A percentile compares a stretch with the other conserved stretches of the same genome.
These are phyloP conservation scores for Thelephora terrestris DNA, from an alignment of 1,284 basidiomycete genomes.

Conservation along the genomic window DNA sequence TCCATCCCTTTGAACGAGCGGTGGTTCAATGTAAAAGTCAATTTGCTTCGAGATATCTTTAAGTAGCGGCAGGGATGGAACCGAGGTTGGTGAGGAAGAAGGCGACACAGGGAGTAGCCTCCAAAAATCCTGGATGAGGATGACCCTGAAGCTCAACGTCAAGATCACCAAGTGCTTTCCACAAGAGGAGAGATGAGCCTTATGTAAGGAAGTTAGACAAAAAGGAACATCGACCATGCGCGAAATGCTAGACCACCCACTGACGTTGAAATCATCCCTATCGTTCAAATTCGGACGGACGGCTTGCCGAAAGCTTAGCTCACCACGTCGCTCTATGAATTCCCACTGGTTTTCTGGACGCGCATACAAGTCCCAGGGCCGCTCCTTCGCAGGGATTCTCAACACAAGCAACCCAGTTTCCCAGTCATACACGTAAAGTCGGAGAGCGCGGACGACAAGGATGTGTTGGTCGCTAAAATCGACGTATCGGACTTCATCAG, in stretches of 20 bases:
- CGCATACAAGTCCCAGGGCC: neutral
- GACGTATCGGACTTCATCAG: constrained; percentile 42
- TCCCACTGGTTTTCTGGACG: constrained; percentile 1
- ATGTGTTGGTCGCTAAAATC: constrained; percentile 51
- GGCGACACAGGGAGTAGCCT: constrained; percentile 21
- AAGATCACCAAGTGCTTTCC: constrained; percentile 47
- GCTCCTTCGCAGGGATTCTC: constrained; percentile 14
- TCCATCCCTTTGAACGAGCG: constrained; percentile 17
- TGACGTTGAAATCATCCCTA: constrained; percentile 9
- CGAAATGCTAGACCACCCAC: constrained; percentile 1
- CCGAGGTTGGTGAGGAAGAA: neutral
- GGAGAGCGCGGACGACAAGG: constrained; percentile 44
- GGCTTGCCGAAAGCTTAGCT: constrained; percentile 7
- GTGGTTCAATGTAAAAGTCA: constrained; percentile 26
- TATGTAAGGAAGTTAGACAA: neutral
- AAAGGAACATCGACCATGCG: neutral
- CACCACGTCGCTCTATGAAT: constrained; percentile 16
- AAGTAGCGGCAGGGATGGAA: constrained; percentile 11
- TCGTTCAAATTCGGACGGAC: constrained; percentile 4
- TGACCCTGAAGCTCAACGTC: constrained; percentile 30
- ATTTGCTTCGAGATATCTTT: constrained; percentile 32
- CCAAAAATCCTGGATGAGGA: constrained; percentile 47
- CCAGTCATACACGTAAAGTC: constrained; percentile 45
- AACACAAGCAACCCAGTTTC: constrained; percentile 33
- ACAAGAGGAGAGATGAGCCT: constrained; percentile 51